These are phyloP conservation scores for Camellia lanceoleosa DNA, from an alignment of 148 eudicot genomes.

Conservation along the genomic window DNA sequence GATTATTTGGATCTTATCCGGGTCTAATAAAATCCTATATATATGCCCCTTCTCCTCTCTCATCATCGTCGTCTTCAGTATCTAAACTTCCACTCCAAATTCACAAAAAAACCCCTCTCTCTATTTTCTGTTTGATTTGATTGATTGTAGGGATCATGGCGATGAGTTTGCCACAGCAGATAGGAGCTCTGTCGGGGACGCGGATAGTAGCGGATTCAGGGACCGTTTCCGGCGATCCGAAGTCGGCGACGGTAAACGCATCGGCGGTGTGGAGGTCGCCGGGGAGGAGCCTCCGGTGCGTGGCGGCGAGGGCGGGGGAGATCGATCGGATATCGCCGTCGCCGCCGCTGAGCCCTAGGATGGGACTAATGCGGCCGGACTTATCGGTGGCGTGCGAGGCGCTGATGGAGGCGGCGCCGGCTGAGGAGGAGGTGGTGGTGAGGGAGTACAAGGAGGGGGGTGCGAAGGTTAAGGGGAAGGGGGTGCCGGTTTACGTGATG, in stretches of 20 bases:
- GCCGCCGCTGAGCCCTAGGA: slow-evolving; percentile 58
- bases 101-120: background rate
- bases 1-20: background rate
- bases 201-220: slow-evolving; percentile 30
- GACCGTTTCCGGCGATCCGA: background rate
- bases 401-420: slow-evolving; percentile 29
- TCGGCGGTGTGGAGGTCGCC: slow-evolving; percentile 43
- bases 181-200: slow-evolving; percentile 61
- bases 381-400: slow-evolving; percentile 57
- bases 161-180: slow-evolving; percentile 60
- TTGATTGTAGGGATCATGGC: slow-evolving; percentile 36
- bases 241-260: slow-evolving; percentile 20
- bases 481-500: slow-evolving; percentile 96
- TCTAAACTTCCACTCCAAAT: slow-evolving; percentile 1
- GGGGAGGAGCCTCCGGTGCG: slow-evolving; percentile 20
- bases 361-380: slow-evolving; percentile 39
- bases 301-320: slow-evolving; percentile 21
- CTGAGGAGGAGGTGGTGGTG: background rate
- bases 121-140: background rate
- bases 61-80: background rate
- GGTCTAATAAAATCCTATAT: background rate
- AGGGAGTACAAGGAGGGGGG: slow-evolving; percentile 23
- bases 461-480: slow-evolving; percentile 25
- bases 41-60: background rate
- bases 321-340: slow-evolving; percentile 38